Evolutionary conservation across 176 grass and related monocot species (phyloP).

Genomic region (Zizania latifolia): DNA sequence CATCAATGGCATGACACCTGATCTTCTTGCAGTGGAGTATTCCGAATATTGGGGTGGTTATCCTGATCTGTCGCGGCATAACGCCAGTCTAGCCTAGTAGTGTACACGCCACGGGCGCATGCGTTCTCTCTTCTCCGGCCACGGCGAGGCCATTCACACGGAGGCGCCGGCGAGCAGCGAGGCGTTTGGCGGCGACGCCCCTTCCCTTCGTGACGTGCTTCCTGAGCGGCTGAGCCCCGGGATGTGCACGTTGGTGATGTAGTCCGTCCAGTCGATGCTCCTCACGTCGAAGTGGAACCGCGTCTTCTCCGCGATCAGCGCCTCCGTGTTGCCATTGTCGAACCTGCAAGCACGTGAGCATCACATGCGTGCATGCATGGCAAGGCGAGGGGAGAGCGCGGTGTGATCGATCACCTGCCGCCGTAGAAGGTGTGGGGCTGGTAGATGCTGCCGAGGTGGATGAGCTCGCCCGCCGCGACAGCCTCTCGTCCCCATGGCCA

Average conservation of each 20-base stretch:
- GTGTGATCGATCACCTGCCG: conserved; percentile 61
- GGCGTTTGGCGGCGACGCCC: conserved; percentile 25
- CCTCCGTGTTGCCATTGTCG: conserved; percentile 59
- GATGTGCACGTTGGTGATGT: conserved; percentile 85
- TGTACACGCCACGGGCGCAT: conserved; percentile 29
- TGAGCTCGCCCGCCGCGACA: conserved; percentile 36
- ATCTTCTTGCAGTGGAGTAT: not conserved
- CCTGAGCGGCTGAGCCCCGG: conserved; percentile 73
- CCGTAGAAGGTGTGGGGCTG: conserved; percentile 88
- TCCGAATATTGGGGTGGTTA: not conserved
- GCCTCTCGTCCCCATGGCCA: conserved; percentile 36
- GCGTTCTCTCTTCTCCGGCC: not conserved
- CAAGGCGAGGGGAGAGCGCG: not conserved
- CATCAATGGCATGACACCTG: conserved; percentile 18
- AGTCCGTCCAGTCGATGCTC: conserved; percentile 75
- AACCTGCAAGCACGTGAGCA: conserved; percentile 64
- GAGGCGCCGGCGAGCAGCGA: conserved; percentile 28
- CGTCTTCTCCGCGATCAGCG: conserved; percentile 47
- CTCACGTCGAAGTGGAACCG: conserved; percentile 72
- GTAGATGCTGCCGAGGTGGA: conserved; percentile 78
- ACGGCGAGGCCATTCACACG: not conserved
- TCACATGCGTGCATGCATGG: too few species aligned
- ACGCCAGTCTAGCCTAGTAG: not conserved
- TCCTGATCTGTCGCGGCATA: not conserved
- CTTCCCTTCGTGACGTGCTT: conserved; percentile 91